These are phyloP conservation scores for Aspergillus arachidicola DNA, from an alignment of 2,329 filamentous ascomycete species.

Conservation along the genomic window DNA sequence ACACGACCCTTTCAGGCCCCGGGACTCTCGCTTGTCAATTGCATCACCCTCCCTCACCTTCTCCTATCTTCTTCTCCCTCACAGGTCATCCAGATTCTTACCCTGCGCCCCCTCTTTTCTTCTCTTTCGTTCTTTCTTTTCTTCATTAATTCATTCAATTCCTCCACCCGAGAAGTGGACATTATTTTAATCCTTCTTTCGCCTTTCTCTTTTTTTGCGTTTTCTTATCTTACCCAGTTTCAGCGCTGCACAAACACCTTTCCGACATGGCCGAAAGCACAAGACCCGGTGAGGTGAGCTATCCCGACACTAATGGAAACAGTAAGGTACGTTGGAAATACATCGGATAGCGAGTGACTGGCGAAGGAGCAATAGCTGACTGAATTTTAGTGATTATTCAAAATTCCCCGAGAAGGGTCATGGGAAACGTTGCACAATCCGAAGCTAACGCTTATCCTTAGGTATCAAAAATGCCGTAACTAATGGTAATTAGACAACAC, in stretches of 20 bases:
- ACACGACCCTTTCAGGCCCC: constrained; percentile 17
- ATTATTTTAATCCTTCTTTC: constrained; percentile 9
- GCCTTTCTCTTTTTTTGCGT: constrained; percentile 1
- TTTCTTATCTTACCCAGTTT: constrained; percentile 18
- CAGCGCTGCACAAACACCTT: constrained; percentile 23
- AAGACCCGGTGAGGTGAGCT: constrained; percentile 38
- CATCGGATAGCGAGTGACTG: neutral
- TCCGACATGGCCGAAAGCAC: constrained; percentile 33
- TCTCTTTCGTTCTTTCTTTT: constrained; percentile 12
- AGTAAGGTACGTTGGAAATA: constrained; percentile 38
- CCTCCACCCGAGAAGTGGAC: constrained; percentile 3
- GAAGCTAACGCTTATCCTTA: constrained; percentile 19
- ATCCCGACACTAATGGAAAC: constrained; percentile 39
- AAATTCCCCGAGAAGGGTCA: neutral
- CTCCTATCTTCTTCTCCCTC: constrained; percentile 17
- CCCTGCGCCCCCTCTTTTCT: constrained; percentile 16
- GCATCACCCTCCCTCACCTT: constrained; percentile 19
- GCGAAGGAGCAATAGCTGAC: neutral
- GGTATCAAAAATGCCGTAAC: constrained; percentile 29
- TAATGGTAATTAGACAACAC: constrained; percentile 23
- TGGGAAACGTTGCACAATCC: constrained; percentile 19
- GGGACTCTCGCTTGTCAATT: constrained; percentile 23
- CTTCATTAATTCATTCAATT: constrained; percentile 8
- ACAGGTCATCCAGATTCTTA: constrained; percentile 11
- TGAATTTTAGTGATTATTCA: neutral